A percentile compares a stretch with the other conserved stretches of the same genome.
These are phyloP conservation scores for Xylariaceae sp. DNA, from an alignment of 2,329 filamentous ascomycete genomes.

Conservation along the genomic window DNA sequence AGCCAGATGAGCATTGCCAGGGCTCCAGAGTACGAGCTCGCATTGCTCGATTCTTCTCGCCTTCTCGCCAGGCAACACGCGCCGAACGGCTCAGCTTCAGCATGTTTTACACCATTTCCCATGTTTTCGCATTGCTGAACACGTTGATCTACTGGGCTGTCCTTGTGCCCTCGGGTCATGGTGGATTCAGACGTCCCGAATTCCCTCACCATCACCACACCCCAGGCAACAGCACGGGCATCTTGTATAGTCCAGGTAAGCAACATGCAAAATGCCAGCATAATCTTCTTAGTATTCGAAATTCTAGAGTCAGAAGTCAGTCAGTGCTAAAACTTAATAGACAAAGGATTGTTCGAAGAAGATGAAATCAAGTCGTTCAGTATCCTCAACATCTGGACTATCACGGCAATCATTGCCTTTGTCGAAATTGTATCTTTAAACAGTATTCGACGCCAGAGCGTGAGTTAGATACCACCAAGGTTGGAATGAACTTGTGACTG, in stretches of 20 bases:
- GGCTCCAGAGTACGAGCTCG: slow-evolving; percentile 34
- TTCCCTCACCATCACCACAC: slow-evolving; percentile 22
- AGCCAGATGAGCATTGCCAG: slow-evolving; percentile 26
- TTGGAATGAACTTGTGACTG: not conserved
- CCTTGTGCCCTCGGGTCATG: slow-evolving; percentile 36
- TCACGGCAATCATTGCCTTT: slow-evolving; percentile 40
- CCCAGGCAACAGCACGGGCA: slow-evolving; percentile 16
- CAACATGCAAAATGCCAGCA: not conserved
- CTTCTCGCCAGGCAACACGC: slow-evolving; percentile 39
- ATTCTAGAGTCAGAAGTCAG: not conserved
- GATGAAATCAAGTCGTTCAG: slow-evolving; percentile 45
- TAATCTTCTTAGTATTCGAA: not conserved
- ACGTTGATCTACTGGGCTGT: slow-evolving; percentile 45
- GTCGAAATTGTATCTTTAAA: slow-evolving; percentile 47
- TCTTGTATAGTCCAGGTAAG: slow-evolving; percentile 29
- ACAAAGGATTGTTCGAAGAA: slow-evolving; percentile 44
- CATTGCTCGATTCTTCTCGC: slow-evolving; percentile 40
- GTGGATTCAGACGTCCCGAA: slow-evolving; percentile 29
- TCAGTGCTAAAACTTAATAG: slow-evolving; percentile 27
- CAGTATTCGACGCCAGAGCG: slow-evolving; percentile 48
- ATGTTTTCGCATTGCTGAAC: slow-evolving; percentile 46
- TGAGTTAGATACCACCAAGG: slow-evolving; percentile 28
- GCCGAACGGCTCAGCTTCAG: slow-evolving; percentile 45
- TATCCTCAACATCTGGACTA: slow-evolving; percentile 42
- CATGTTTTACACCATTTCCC: slow-evolving; percentile 44